Base-by-base conservation (phyloP, 192 early-diverging fungal species). In the Rhizoclosmatium sp. region DNA sequence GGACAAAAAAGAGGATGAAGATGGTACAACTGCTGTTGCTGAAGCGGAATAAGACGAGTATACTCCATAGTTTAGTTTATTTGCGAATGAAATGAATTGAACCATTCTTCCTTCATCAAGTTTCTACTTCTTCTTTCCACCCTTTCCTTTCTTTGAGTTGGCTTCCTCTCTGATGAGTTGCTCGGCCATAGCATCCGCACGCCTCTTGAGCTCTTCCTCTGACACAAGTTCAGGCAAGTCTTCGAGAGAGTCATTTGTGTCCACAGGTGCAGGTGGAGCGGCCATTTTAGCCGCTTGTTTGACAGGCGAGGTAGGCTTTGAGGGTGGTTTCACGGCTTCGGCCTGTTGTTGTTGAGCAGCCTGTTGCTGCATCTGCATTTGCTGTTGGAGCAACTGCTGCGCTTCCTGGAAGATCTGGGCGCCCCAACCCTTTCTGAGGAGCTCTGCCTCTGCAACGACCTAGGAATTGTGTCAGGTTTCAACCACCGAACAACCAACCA, bases 321-420 rank as follows among this genome's bases (percentile, higher is more conserved):
- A 49, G 80, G 47, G 23, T 78, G 58, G 12, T 16, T 42, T 75
- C 74, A 69, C 64, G 9, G 40, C 65, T 54, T 7, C 16, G 5
- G 51, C 51, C 9, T 16, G 9, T 54, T 7, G 5, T 54, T 7
- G 9, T 54, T 54, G 51, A 7, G 5, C 9, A 16, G 51, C 51
- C 51, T 81, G 69, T 41, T 69, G 47, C 67, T 75, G 65, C 21
- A 46, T n/a, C 54, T 92, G 84, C 61, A 79, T 88, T 66, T 92
- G 86, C 65, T 90, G 88, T 65, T 92, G 90, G 59, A 94, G 88
- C 81, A 95, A 88, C 80, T 94, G 90, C 12, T 90, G 89, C 0
- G 95, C 95, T 45, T 92, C 92, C 21, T 91, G 91, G 76, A 98
- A 92, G 69, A 98, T 95, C 4, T 85, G 91, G 54, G 92, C 86